A percentile compares a stretch with the other conserved stretches of the same genome.
Conservation (phyloP, 345 rosid genomes). For the Sonneratia alba region DNA sequence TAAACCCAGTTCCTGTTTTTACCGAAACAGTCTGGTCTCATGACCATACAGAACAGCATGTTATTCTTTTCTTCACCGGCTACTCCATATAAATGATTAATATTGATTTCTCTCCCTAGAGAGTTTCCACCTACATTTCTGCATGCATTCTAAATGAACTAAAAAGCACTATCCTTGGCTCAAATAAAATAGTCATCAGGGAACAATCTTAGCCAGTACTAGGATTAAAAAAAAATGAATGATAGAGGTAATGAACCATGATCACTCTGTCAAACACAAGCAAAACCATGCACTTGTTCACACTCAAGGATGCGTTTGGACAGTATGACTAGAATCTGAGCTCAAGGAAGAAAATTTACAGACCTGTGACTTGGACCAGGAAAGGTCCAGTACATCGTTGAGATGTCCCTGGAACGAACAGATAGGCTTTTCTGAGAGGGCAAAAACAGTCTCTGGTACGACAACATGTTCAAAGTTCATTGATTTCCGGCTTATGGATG, state of each 20-base stretch:
- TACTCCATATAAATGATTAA: not conserved
- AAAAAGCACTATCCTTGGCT: not conserved
- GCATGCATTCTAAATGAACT: not conserved
- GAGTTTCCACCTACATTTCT: not conserved
- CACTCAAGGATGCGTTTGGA: not conserved
- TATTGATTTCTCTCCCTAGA: not conserved
- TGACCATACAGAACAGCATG: not conserved
- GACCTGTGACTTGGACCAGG: conserved; percentile 98
- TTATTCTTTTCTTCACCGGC: not conserved
- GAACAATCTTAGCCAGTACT: not conserved
- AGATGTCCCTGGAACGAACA: conserved; percentile 81
- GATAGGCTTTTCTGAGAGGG: conserved; percentile 73
- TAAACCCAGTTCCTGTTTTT: not conserved
- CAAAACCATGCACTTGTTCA: not conserved
- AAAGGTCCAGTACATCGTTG: conserved; percentile 81
- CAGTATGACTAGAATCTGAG: not conserved
- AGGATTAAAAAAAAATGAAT: not conserved
- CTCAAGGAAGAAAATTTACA: conserved; percentile 15
- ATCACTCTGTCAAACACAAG: not conserved
- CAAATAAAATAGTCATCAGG: not conserved
- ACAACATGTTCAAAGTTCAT: conserved; percentile 58
- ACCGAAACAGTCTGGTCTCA: not conserved
- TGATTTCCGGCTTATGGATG: conserved; percentile 68
- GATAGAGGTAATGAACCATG: not conserved
- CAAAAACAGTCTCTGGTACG: conserved; percentile 78